Evolutionary conservation across 1,284 basidiomycete species (phyloP).

Genomic region (Coniferiporia sulphurascens): DNA sequence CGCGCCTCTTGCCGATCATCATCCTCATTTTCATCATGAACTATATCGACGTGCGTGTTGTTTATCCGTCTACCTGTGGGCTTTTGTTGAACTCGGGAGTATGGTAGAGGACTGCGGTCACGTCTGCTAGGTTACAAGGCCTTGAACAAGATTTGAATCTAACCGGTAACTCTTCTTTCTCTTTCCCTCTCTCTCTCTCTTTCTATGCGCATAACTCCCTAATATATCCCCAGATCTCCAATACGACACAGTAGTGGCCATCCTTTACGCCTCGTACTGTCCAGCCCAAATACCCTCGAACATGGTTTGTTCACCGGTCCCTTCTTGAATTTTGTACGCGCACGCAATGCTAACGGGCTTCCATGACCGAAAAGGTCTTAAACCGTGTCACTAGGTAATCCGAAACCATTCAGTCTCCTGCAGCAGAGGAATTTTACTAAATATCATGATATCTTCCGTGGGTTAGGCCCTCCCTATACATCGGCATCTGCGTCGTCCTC

Average conservation of each 20-base stretch:
- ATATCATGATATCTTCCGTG: too few species aligned
- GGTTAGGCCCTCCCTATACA: slow-evolving; percentile 24
- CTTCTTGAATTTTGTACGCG: not conserved
- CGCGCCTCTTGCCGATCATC: slow-evolving; percentile 54
- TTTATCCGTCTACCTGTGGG: too few species aligned
- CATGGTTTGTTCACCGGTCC: slow-evolving; percentile 38
- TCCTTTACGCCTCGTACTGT: slow-evolving; percentile 56
- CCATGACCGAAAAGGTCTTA: not conserved
- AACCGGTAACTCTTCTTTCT: slow-evolving; percentile 31
- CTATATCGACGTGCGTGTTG: slow-evolving; percentile 53
- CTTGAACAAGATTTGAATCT: slow-evolving; percentile 52
- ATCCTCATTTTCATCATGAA: slow-evolving; percentile 64
- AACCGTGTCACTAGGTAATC: slow-evolving; percentile 44
- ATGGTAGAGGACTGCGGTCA: slow-evolving; percentile 52
- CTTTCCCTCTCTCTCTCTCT: too few species aligned
- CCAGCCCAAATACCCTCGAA: slow-evolving; percentile 64
- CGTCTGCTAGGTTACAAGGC: slow-evolving; percentile 56
- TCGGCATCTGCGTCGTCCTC: slow-evolving; percentile 23
- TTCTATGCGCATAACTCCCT: too few species aligned
- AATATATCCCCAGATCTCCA: slow-evolving; percentile 41
- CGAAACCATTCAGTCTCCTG: slow-evolving; percentile 18
- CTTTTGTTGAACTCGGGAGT: not conserved
- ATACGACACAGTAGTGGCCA: slow-evolving; percentile 53
- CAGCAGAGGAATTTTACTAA: not conserved
- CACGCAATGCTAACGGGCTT: too few species aligned